Conservation (phyloP, 1,284 basidiomycete species). For the Afroboletus lepidellus region DNA sequence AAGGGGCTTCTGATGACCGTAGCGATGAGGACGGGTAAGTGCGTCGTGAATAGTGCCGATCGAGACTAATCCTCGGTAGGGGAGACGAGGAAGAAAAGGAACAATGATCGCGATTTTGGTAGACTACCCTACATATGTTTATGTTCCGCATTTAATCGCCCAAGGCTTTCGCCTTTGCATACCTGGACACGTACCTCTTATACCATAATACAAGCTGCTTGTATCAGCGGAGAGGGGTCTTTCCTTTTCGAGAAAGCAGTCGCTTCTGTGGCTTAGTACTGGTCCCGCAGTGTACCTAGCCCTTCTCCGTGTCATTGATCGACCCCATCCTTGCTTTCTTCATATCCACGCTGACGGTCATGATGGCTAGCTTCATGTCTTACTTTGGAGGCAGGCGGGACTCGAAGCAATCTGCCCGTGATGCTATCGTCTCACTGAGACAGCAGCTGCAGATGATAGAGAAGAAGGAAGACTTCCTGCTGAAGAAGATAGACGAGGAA, state of each 20-base stretch:
- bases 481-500: slow-evolving; percentile 98
- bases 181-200: slow-evolving; percentile 25
- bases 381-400: slow-evolving; percentile 81
- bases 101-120: slow-evolving; percentile 25
- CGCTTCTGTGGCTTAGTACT: slow-evolving; percentile 1
- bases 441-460: slow-evolving; percentile 94
- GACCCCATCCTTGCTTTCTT: slow-evolving; percentile 3
- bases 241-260: slow-evolving; percentile 25
- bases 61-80: slow-evolving; percentile 13
- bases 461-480: slow-evolving; percentile 98
- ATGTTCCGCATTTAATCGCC: slow-evolving; percentile 24
- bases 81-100: slow-evolving; percentile 23
- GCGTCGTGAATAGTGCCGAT: neutral
- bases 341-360: slow-evolving; percentile 29
- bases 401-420: slow-evolving; percentile 75
- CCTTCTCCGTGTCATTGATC: slow-evolving; percentile 4
- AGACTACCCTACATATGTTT: slow-evolving; percentile 26
- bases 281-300: slow-evolving; percentile 7
- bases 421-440: slow-evolving; percentile 84
- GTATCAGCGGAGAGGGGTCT: slow-evolving; percentile 11
- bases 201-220: slow-evolving; percentile 26
- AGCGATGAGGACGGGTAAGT: slow-evolving; percentile 73
- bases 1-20: slow-evolving; percentile 80
- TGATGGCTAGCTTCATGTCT: slow-evolving; percentile 87
- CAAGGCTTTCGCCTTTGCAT: slow-evolving; percentile 22